These are phyloP conservation scores for Cardamine resedifolia DNA, from an alignment of 345 rosid species.

Conservation along the genomic window DNA sequence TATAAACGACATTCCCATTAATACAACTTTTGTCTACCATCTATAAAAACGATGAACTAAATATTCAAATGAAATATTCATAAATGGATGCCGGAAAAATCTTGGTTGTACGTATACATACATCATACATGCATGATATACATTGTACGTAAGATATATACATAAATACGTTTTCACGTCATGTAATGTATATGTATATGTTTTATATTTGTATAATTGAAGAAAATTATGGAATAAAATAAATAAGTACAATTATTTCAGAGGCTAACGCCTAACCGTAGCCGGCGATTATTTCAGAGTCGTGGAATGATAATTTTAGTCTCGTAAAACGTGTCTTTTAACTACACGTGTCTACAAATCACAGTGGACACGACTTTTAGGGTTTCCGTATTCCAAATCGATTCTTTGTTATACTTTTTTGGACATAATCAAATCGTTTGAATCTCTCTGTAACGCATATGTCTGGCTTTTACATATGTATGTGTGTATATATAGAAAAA, in stretches of 20 bases:
- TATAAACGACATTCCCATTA: no score
- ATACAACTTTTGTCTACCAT: background rate
- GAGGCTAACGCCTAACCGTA: background rate
- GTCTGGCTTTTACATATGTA: background rate
- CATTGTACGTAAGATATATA: background rate
- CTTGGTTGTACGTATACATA: conserved; percentile 3
- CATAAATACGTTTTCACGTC: background rate
- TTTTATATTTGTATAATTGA: no score
- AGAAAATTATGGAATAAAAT: background rate
- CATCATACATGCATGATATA: background rate
- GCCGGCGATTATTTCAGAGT: background rate
- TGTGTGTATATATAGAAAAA: background rate
- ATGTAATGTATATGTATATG: background rate
- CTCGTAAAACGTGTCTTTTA: background rate
- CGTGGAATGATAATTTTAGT: background rate
- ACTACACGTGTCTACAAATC: background rate
- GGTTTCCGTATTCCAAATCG: conserved; percentile 13
- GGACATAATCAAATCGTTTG: conserved; percentile 7
- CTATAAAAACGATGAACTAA: background rate
- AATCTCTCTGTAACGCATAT: conserved; percentile 6
- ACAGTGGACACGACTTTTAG: background rate
- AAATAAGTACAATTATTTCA: background rate
- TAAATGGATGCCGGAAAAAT: background rate
- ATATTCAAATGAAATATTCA: background rate
- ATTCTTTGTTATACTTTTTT: background rate